Conservation (phyloP, 2,329 filamentous ascomycete species). For the Beauveria sp. region DNA sequence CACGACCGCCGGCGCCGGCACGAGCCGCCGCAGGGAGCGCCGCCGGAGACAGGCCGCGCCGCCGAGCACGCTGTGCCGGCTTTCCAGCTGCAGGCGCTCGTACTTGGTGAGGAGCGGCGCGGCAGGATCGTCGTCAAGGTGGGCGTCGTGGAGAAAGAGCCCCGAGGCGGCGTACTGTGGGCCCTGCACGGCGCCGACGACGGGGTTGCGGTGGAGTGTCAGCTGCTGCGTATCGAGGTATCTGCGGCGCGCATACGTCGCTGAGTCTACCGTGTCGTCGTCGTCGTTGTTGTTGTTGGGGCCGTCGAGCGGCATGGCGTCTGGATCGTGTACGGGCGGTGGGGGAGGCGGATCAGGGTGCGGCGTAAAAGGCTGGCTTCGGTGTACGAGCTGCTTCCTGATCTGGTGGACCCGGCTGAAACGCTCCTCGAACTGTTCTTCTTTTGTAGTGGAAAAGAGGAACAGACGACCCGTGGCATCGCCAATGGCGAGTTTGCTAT, state of each 20-base stretch:
- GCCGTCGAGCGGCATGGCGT: constrained; percentile 5
- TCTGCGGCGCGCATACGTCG: constrained; percentile 19
- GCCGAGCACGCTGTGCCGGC: constrained; percentile 22
- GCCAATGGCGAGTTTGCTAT: constrained; percentile 47
- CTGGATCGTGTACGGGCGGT: constrained; percentile 14
- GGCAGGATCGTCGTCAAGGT: constrained; percentile 34
- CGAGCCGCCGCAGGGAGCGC: constrained; percentile 5
- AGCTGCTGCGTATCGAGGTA: constrained; percentile 35
- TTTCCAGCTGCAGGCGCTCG: constrained; percentile 37
- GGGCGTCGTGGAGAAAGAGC: constrained; percentile 41
- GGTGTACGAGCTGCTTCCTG: constrained; percentile 29
- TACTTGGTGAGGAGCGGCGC: constrained; percentile 37
- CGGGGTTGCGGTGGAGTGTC: constrained; percentile 33
- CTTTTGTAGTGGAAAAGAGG: constrained; percentile 42
- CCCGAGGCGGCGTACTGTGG: constrained; percentile 39
- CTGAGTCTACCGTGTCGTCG: neutral
- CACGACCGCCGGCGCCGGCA: neutral
- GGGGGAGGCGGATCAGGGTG: constrained; percentile 44
- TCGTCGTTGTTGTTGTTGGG: constrained; percentile 12
- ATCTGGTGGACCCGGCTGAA: constrained; percentile 30
- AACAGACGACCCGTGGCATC: constrained; percentile 55
- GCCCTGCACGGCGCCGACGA: constrained; percentile 50
- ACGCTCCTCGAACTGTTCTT: constrained; percentile 27
- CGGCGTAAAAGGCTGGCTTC: constrained; percentile 40
- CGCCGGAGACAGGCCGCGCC: constrained; percentile 11